Conservation (phyloP, 805 yeast species). For the Pichia thaimueangensis region DNA sequence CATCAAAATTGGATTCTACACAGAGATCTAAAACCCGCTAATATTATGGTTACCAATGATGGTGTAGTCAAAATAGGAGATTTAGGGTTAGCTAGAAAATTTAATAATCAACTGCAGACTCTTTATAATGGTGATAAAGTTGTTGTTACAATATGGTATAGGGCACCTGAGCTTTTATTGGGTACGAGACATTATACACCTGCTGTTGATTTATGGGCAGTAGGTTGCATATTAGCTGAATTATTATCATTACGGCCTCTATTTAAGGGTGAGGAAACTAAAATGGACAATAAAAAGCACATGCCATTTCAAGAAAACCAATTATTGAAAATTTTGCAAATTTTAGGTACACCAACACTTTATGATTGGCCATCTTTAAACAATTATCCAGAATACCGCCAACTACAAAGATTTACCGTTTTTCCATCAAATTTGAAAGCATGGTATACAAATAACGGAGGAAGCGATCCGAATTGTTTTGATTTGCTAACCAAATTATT, state of each 20-base stretch:
- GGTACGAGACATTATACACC: slow-evolving; percentile 93
- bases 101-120: slow-evolving; percentile 80
- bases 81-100: slow-evolving; percentile 83
- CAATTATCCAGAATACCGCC: slow-evolving; percentile 77
- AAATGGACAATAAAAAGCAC: slow-evolving; percentile 86
- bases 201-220: slow-evolving; percentile 92
- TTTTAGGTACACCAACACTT: slow-evolving; percentile 81
- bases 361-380: slow-evolving; percentile 75
- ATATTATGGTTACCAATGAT: slow-evolving; percentile 85
- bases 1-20: slow-evolving; percentile 97
- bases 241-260: slow-evolving; percentile 82
- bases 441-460: slow-evolving; percentile 86
- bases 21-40: slow-evolving; percentile 95
- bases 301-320: slow-evolving; percentile 95
- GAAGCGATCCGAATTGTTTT: slow-evolving; percentile 61
- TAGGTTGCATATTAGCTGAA: slow-evolving; percentile 92
- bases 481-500: slow-evolving; percentile 57
- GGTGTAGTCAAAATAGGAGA: slow-evolving; percentile 97
- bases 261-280: slow-evolving; percentile 96
- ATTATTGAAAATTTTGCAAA: slow-evolving; percentile 81
- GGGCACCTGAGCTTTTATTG: slow-evolving; percentile 87
- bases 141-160: slow-evolving; percentile 94
- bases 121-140: slow-evolving; percentile 90
- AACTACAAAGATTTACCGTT: slow-evolving; percentile 50
- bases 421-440: slow-evolving; percentile 66